Evolutionary conservation across 352 stramenopile species (phyloP).

Genomic region (Phytophthora megakarya): DNA sequence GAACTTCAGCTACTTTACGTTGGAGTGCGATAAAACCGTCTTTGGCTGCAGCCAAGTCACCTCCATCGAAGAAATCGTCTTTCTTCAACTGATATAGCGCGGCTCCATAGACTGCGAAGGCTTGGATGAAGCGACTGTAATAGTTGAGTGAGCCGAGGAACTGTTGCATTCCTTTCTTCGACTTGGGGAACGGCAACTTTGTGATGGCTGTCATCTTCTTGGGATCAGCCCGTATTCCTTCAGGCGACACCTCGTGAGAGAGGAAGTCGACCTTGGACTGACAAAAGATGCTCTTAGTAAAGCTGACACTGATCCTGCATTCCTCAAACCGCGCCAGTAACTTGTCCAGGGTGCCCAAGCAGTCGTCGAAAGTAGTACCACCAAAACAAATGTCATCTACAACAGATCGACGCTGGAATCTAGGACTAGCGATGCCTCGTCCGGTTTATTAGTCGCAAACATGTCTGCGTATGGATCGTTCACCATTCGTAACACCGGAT

Average conservation of each 20-base stretch:
- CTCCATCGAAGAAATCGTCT: background rate
- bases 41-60: background rate
- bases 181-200: constrained; percentile 10
- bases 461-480: background rate
- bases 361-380: background rate
- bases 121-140: constrained; percentile 37
- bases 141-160: constrained; percentile 33
- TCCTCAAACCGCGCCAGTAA: constrained; percentile 20
- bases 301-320: constrained; percentile 29
- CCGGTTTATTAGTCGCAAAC: background rate
- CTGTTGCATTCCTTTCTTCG: constrained; percentile 26
- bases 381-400: too few species aligned
- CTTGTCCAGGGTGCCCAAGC: background rate
- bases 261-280: constrained; percentile 21
- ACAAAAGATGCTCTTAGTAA: constrained; percentile 29
- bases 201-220: constrained; percentile 15
- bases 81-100: constrained; percentile 24
- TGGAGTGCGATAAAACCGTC: constrained; percentile 19
- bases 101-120: constrained; percentile 18
- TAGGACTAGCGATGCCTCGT: too few species aligned
- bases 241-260: constrained; percentile 8
- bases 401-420: background rate
- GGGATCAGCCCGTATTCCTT: constrained; percentile 14
- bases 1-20: background rate
- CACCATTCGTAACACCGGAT: background rate